These are phyloP conservation scores for Chlamydomonas sphaeroides DNA, from an alignment of 139 green algal species.

Conservation along the genomic window DNA sequence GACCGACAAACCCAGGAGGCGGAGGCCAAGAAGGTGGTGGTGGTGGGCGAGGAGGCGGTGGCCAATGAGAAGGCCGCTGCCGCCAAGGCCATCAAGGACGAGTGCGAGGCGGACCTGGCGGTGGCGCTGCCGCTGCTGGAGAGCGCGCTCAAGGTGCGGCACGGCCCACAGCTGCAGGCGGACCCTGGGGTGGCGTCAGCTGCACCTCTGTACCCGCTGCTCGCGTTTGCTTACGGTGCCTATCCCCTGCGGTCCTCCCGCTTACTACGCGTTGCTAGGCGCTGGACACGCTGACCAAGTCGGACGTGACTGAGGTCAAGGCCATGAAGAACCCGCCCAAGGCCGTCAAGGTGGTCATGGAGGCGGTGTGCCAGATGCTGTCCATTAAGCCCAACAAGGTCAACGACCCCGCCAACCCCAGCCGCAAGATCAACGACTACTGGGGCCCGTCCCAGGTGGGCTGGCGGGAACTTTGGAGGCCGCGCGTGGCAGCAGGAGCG, in stretches of 20 bases:
- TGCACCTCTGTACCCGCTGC: too few relatives aligned
- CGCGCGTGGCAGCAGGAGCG: too few relatives aligned
- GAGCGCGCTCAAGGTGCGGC: slow-evolving; percentile 50
- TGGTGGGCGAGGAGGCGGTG: slow-evolving; percentile 70
- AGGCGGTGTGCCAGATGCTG: slow-evolving; percentile 79
- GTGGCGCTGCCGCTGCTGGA: slow-evolving; percentile 61
- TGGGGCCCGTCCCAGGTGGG: slow-evolving; percentile 68
- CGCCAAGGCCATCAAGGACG: slow-evolving; percentile 78
- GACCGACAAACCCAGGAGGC: slow-evolving; percentile 70
- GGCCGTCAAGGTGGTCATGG: slow-evolving; percentile 73
- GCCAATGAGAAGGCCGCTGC: slow-evolving; percentile 71
- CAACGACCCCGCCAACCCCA: slow-evolving; percentile 58
- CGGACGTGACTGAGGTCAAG: slow-evolving; percentile 73
- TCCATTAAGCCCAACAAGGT: slow-evolving; percentile 76
- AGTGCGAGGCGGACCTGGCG: slow-evolving; percentile 76
- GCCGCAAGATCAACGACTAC: slow-evolving; percentile 75
- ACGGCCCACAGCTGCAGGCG: too few relatives aligned
- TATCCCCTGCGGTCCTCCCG: too few relatives aligned
- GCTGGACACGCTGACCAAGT: slow-evolving; percentile 76
- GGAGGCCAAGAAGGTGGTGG: slow-evolving; percentile 67
- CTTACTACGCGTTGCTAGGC: slow-evolving; percentile 23
- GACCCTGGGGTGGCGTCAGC: too few relatives aligned
- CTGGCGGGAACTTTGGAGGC: too few relatives aligned
- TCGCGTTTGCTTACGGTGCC: too few relatives aligned
- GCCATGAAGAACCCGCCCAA: slow-evolving; percentile 73